phyloP scores from a whole-genome alignment of 1,284 basidiomycete species.

The Amylostereum areolatum region DNA sequence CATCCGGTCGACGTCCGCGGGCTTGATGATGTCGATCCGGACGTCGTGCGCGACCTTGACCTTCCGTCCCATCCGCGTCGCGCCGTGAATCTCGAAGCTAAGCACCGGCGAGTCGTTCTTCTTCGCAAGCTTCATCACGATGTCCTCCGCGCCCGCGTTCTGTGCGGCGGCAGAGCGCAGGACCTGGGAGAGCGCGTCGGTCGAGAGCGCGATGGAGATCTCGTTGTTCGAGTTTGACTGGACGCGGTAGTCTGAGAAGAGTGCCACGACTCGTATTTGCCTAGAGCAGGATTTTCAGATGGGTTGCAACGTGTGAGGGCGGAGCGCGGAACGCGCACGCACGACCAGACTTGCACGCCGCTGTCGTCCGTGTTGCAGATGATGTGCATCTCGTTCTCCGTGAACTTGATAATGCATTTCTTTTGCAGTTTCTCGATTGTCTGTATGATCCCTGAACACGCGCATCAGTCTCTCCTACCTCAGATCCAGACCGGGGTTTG shows the following conservation, averaged over 20 bases:
- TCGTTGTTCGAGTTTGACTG: conserved; percentile 83
- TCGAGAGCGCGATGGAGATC: conserved; percentile 67
- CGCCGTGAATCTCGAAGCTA: conserved; percentile 63
- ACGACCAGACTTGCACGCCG: conserved; percentile 93
- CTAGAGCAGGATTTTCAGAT: conserved; percentile 23
- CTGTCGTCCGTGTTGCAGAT: conserved; percentile 83
- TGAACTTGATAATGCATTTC: conserved; percentile 77
- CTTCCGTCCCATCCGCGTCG: conserved; percentile 46
- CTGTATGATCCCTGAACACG: conserved; percentile 59
- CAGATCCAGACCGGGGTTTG: background rate
- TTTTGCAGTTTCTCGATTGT: conserved; percentile 81
- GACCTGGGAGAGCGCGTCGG: conserved; percentile 74
- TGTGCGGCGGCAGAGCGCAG: conserved; percentile 51
- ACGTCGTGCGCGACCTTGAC: conserved; percentile 69
- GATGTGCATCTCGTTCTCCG: conserved; percentile 71
- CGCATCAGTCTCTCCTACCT: background rate
- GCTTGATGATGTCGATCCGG: conserved; percentile 71
- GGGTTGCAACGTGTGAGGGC: conserved; percentile 3
- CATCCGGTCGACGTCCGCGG: conserved; percentile 65
- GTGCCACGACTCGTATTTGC: conserved; percentile 58
- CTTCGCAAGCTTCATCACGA: conserved; percentile 80
- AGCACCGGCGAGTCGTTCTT: conserved; percentile 72
- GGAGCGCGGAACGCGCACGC: conserved; percentile 26
- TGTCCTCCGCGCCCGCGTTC: conserved; percentile 47
- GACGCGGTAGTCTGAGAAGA: conserved; percentile 81